Evolutionary conservation across 352 stramenopile genomes (phyloP), one percentile per base, ranked within the genome.

Genomic region (Phytophthora cajani): DNA sequence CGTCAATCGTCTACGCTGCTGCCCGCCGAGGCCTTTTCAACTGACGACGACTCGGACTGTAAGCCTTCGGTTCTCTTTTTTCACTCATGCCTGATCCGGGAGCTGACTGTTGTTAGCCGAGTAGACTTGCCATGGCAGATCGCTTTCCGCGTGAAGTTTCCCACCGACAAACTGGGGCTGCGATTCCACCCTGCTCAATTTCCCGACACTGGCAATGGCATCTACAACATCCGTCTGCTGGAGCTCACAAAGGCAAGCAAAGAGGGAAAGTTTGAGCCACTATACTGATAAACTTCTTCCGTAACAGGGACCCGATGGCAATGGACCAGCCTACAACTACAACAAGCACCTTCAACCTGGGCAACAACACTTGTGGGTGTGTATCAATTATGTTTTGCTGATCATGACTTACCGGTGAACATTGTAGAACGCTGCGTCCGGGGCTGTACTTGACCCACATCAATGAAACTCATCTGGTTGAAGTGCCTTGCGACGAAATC

Each of bases 361-460:
- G 0, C 82, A 92, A 58, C 77, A 86, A 53, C 84, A 95, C 44
- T 65, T 95, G 83, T 93, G 61, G 32, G 57, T 61, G 5, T 36
- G 30, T 7, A 2, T 36, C 30, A 36, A 5, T 46, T 46, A 5
- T 30, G 27, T 30, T 30, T 30, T 46, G 40, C 40, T 21, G 7
- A 19, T 27, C 36, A n/a, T 8, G 6, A 40, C 17, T 66, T n/a
- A 54, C 17, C 2, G 30, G 30, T 8, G 16, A 17, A 10, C 30
- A 21, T 58, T 46, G 19, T 53, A 93, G 82, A 30, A 77, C 66
- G 27, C 74, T 95, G 17, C 85, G 88, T 19, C 69, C 88, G 2
- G 88, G 88, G 0, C 68, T 95, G 46, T 92, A 95, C 69, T 54
- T 95, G 38, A 95, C 88, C 46, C 88, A 95, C 57, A 93, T 94